Conservation (phyloP, 228 moss, liverwort and hornwort species). For the Sphagnum magellanicum region DNA sequence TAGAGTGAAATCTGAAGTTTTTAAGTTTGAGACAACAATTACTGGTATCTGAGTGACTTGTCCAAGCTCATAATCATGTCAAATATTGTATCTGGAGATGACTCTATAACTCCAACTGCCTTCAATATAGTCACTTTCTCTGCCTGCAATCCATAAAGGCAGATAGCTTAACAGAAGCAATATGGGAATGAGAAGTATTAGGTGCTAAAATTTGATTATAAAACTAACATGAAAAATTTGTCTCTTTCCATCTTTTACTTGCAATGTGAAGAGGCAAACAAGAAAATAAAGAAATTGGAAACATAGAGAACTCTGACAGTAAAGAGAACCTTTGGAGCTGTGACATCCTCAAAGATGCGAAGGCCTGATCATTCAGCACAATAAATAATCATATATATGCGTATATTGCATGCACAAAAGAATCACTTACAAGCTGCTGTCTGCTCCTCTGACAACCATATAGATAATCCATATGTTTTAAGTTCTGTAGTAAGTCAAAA, state of each 20-base stretch:
- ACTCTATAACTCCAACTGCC: slow-evolving; percentile 23
- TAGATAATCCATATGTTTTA: no score
- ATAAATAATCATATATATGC: neutral
- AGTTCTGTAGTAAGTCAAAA: neutral
- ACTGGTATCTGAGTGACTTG: slow-evolving; percentile 20
- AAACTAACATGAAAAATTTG: neutral
- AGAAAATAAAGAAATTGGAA: neutral
- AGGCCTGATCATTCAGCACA: slow-evolving; percentile 33
- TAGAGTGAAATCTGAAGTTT: no score
- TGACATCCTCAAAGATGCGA: slow-evolving; percentile 69
- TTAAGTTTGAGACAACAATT: neutral
- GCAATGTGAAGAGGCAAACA: neutral
- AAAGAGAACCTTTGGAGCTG: slow-evolving; percentile 52
- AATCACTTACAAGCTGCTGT: no score
- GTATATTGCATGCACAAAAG: neutral
- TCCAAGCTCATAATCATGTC: slow-evolving; percentile 30
- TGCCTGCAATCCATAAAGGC: slow-evolving; percentile 4
- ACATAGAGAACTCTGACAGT: neutral
- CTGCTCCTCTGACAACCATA: no score
- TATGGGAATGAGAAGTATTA: no score
- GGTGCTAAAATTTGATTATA: neutral
- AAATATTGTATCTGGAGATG: slow-evolving; percentile 20
- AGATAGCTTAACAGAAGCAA: no score
- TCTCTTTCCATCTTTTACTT: neutral
- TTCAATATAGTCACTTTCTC: slow-evolving; percentile 27